phyloP scores from a whole-genome alignment of 495 filamentous ascomycete species.

The Chaetomium tenue region DNA sequence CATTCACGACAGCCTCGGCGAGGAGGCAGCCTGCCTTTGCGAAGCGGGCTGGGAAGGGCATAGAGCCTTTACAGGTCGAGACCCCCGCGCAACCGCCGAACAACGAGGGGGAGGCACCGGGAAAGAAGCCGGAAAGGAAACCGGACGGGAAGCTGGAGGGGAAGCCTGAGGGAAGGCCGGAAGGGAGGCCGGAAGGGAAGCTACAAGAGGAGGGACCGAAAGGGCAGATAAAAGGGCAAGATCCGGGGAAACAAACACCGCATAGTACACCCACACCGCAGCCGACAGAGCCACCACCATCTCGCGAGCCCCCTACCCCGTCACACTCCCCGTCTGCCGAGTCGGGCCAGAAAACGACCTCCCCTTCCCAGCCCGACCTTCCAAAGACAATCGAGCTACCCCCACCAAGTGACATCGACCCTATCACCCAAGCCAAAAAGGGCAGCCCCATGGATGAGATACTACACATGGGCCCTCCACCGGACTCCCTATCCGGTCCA shows the following conservation, averaged over 20 bases:
- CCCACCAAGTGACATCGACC: constrained; percentile 23
- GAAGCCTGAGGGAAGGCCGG: not conserved
- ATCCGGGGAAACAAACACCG: not conserved
- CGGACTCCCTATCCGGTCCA: constrained; percentile 41
- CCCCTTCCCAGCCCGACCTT: constrained; percentile 5
- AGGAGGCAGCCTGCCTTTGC: constrained; percentile 38
- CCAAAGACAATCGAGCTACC: constrained; percentile 29
- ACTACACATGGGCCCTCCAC: constrained; percentile 55
- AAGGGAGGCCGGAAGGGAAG: not conserved
- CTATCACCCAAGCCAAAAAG: constrained; percentile 24
- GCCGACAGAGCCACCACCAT: not conserved
- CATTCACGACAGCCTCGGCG: constrained; percentile 37
- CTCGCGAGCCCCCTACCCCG: not conserved
- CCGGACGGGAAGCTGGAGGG: too few relatives aligned
- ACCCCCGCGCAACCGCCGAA: constrained; percentile 7
- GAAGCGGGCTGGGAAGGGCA: constrained; percentile 62
- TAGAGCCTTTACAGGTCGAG: constrained; percentile 49
- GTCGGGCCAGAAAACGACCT: not conserved
- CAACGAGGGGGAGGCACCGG: constrained; percentile 4
- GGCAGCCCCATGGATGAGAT: constrained; percentile 63
- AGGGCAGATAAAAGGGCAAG: constrained; percentile 12
- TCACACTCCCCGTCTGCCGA: not conserved
- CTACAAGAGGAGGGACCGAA: not conserved
- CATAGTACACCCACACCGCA: not conserved
- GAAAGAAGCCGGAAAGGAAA: constrained; percentile 1